Conservation (phyloP, 1,139 yeast genomes). For the Yamadazyma jaroonii region DNA sequence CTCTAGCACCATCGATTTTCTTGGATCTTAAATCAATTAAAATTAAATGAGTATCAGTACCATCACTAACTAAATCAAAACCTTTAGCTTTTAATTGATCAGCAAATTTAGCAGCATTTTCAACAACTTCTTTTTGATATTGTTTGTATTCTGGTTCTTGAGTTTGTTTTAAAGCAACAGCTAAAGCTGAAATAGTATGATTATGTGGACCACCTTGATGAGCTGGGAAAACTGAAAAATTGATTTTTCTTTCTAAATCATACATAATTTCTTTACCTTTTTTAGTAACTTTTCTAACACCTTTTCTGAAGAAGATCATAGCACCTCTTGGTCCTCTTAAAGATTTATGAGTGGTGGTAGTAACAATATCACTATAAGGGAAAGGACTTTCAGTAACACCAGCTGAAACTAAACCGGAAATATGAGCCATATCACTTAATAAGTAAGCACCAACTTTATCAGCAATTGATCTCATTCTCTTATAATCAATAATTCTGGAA, state of each 20-base stretch:
- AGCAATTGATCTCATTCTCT: conserved; percentile 84
- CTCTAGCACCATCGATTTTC: conserved; percentile 92
- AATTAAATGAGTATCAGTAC: conserved; percentile 93
- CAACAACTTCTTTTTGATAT: conserved; percentile 79
- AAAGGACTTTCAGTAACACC: conserved; percentile 91
- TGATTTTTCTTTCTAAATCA: conserved; percentile 86
- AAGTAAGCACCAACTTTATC: conserved; percentile 92
- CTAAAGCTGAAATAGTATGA: conserved; percentile 93
- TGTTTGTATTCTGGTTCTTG: conserved; percentile 78
- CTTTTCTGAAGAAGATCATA: conserved; percentile 95
- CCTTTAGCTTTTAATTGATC: conserved; percentile 63
- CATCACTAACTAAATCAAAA: conserved; percentile 80
- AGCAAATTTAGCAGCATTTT: conserved; percentile 79
- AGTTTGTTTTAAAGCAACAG: conserved; percentile 93
- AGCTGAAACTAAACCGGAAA: conserved; percentile 91
- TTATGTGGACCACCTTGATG: conserved; percentile 99
- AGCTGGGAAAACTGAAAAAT: conserved; percentile 97
- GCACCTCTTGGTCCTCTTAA: conserved; percentile 99
- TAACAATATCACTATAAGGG: conserved; percentile 91
- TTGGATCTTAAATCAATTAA: conserved; percentile 80
- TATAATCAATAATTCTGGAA: conserved; percentile 87
- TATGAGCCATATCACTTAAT: conserved; percentile 95
- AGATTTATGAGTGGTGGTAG: conserved; percentile 96
- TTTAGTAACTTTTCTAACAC: conserved; percentile 79
- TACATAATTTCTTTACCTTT: conserved; percentile 85